Percentiles rank a stretch among this genome's conserved stretches.
Evolutionary conservation across 495 filamentous ascomycete genomes (phyloP).

Genomic region (Achaetomiella virescens): DNA sequence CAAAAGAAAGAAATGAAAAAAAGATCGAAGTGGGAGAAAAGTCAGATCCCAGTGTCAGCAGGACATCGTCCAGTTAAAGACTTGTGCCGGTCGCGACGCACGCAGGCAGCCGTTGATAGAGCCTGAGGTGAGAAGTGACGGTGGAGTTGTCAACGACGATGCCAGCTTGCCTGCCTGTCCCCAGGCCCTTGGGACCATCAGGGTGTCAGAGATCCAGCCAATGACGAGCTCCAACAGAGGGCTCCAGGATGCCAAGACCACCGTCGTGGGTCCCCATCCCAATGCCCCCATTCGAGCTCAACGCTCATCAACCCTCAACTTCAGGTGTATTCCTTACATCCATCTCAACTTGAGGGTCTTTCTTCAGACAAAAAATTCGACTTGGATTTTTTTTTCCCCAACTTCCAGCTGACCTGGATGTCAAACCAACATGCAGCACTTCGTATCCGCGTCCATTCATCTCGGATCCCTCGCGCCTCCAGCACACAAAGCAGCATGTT

Average conservation of each 20-base stretch:
- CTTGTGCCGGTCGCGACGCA: not conserved
- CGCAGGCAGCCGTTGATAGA: not conserved
- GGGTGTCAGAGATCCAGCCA: conserved; percentile 14
- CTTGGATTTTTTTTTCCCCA: too few species aligned
- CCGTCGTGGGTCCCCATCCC: not conserved
- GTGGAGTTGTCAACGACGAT: conserved; percentile 13
- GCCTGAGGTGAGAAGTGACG: conserved; percentile 14
- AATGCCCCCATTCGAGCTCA: conserved; percentile 1
- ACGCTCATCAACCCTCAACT: not conserved
- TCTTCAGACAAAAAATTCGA: too few species aligned
- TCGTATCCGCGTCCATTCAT: too few species aligned
- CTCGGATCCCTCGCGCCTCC: not conserved
- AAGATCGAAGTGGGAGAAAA: not conserved
- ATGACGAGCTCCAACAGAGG: conserved; percentile 3
- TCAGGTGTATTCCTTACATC: not conserved
- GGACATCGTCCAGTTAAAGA: conserved; percentile 6
- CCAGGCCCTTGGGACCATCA: conserved; percentile 3
- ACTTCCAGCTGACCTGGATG: too few species aligned
- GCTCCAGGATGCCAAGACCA: conserved; percentile 10
- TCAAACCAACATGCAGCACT: too few species aligned
- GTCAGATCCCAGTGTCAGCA: not conserved
- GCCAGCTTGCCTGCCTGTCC: conserved; percentile 18
- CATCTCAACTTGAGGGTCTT: not conserved
- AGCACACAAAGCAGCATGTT: not conserved
- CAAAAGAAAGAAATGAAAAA: not conserved